Conservation (phyloP, 257 asterid species). For the Nicotiana noctiflora region DNA sequence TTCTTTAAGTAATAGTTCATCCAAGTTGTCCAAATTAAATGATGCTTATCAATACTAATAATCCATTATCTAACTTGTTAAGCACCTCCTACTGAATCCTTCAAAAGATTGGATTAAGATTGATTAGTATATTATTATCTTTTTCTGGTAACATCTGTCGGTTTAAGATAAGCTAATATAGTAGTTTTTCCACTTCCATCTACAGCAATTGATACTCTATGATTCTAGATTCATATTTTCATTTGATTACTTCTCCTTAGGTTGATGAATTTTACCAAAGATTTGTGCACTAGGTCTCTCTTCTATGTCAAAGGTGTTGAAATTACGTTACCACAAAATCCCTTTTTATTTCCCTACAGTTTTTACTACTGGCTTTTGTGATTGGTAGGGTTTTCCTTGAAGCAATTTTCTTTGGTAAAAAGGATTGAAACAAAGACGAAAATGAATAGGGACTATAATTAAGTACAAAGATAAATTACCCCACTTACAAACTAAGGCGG, state of each 20-base stretch:
- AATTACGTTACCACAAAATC: neutral
- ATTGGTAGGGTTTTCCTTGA: neutral
- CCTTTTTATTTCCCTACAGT: neutral
- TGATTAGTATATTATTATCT: neutral
- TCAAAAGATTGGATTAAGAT: neutral
- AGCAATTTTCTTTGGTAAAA: constrained; percentile 3
- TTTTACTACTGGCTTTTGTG: neutral
- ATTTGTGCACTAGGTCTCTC: neutral
- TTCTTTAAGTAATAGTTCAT: neutral
- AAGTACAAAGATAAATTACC: neutral
- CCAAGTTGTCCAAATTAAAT: neutral
- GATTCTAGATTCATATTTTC: neutral
- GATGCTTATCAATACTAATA: neutral
- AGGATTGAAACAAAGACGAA: neutral
- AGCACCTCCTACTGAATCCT: neutral
- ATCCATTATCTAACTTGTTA: constrained; percentile 2
- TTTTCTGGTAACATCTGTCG: neutral
- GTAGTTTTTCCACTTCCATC: neutral
- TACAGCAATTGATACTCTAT: neutral
- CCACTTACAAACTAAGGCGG: neutral
- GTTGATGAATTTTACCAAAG: neutral
- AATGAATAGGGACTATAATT: neutral
- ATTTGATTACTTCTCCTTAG: neutral
- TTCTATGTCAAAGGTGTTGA: neutral
- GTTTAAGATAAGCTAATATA: neutral